phyloP scores from a whole-genome alignment of 805 yeast genomes.

The Candida silvicultrix region DNA sequence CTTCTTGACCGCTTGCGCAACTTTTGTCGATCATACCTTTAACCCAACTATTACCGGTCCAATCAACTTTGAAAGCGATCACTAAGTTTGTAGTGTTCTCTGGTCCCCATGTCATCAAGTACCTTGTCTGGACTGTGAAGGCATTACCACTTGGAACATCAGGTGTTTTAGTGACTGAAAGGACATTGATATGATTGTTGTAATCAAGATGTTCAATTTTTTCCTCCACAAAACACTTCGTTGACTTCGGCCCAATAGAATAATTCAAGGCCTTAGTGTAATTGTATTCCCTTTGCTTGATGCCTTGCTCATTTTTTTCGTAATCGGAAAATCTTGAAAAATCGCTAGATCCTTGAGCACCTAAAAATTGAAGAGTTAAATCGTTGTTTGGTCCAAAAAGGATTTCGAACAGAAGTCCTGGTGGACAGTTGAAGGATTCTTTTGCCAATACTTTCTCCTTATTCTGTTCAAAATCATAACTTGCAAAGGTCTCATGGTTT shows the following conservation, averaged over 20 bases:
- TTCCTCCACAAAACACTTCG: conserved; percentile 66
- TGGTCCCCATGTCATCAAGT: conserved; percentile 68
- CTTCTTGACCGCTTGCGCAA: conserved; percentile 71
- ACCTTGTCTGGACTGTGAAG: conserved; percentile 70
- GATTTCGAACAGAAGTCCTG: conserved; percentile 67
- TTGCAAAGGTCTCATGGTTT: conserved; percentile 52
- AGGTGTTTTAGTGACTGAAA: conserved; percentile 71
- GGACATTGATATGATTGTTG: conserved; percentile 48
- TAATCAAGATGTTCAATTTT: conserved; percentile 49
- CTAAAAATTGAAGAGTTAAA: conserved; percentile 36
- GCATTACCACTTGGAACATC: conserved; percentile 91
- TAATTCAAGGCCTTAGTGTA: conserved; percentile 73
- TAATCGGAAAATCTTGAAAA: conserved; percentile 28
- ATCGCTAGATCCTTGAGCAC: conserved; percentile 30
- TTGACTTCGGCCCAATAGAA: conserved; percentile 90
- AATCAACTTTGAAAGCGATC: conserved; percentile 71
- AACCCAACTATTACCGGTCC: conserved; percentile 93
- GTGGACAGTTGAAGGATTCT: conserved; percentile 56
- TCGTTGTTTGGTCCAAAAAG: conserved; percentile 57
- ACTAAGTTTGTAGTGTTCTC: conserved; percentile 52
- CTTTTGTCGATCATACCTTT: conserved; percentile 85
- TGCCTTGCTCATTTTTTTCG: conserved; percentile 31
- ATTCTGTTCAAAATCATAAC: conserved; percentile 35
- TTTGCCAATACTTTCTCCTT: conserved; percentile 49
- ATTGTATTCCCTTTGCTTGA: conserved; percentile 44